phyloP scores from a whole-genome alignment of 2,329 filamentous ascomycete genomes.

The Fusarium sp. region DNA sequence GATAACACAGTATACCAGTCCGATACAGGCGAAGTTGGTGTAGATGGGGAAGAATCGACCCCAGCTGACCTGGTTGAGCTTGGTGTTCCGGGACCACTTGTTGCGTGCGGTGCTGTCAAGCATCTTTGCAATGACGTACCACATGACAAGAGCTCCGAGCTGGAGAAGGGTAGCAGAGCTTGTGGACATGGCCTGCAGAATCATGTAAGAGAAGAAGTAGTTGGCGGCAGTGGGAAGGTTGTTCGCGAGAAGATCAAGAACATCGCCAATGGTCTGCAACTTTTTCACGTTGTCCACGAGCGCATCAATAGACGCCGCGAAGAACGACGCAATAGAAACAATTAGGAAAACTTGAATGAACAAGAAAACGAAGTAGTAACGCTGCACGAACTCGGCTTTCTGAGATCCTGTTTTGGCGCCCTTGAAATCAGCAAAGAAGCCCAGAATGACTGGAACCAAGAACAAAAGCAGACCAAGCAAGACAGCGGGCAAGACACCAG shows the following conservation, averaged over 20 bases:
- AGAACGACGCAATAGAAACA: slow-evolving; percentile 84
- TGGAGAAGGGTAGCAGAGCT: slow-evolving; percentile 92
- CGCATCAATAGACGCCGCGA: slow-evolving; percentile 72
- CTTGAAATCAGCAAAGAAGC: slow-evolving; percentile 77
- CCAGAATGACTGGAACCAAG: slow-evolving; percentile 83
- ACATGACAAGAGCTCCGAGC: slow-evolving; percentile 80
- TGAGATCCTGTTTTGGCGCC: slow-evolving; percentile 87
- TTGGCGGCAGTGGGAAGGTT: slow-evolving; percentile 90
- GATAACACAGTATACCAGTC: slow-evolving; percentile 87
- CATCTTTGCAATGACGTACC: slow-evolving; percentile 84
- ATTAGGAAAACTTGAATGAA: slow-evolving; percentile 96
- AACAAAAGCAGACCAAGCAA: slow-evolving; percentile 83
- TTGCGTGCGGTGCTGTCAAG: slow-evolving; percentile 83
- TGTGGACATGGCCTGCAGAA: slow-evolving; percentile 90
- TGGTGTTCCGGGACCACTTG: slow-evolving; percentile 89
- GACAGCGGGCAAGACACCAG: slow-evolving; percentile 87
- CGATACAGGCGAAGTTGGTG: slow-evolving; percentile 96
- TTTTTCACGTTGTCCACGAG: slow-evolving; percentile 65
- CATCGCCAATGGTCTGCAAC: slow-evolving; percentile 68
- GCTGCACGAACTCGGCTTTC: slow-evolving; percentile 85
- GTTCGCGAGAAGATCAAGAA: slow-evolving; percentile 78
- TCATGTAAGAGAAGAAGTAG: slow-evolving; percentile 99
- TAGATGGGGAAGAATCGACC: slow-evolving; percentile 96
- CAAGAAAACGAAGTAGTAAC: slow-evolving; percentile 92
- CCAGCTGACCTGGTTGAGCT: slow-evolving; percentile 83